Evolutionary conservation across 768 basidiomycete species (phyloP).

Genomic region (Lenzites betulinus): DNA sequence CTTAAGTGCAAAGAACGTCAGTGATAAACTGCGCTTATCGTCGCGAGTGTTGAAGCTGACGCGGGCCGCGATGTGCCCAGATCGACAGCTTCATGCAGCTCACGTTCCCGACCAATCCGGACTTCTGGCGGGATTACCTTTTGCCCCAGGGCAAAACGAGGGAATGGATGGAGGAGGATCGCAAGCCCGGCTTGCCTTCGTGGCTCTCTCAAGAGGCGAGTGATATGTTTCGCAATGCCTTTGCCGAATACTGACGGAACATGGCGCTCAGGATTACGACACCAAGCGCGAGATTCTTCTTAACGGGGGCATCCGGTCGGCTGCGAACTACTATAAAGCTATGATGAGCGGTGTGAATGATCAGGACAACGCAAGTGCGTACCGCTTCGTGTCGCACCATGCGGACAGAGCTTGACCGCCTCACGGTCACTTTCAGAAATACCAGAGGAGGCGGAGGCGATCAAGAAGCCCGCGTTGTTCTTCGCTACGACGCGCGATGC

Average conservation of each 20-base stretch:
- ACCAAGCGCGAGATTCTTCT: conserved; percentile 24
- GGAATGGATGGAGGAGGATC: conserved; percentile 30
- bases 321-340: conserved; percentile 41
- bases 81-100: conserved; percentile 43
- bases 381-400: neutral
- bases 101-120: conserved; percentile 34
- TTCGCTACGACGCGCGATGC: conserved; percentile 37
- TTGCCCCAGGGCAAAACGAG: conserved; percentile 37
- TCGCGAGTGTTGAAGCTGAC: neutral
- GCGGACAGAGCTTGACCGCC: neutral
- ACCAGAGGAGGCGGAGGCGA: conserved; percentile 23
- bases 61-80: conserved; percentile 21
- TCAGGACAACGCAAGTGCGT: conserved; percentile 30
- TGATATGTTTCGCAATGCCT: neutral
- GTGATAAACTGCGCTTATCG: neutral
- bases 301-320: conserved; percentile 36
- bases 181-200: conserved; percentile 24
- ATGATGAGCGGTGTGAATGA: conserved; percentile 29
- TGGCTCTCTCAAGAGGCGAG: conserved; percentile 39
- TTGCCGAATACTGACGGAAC: neutral
- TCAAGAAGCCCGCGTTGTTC: conserved; percentile 41
- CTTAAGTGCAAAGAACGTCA: conserved; percentile 3
- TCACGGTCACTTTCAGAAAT: conserved; percentile 4
- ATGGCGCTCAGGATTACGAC: conserved; percentile 25
- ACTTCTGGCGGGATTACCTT: conserved; percentile 37